Conservation (phyloP, 495 filamentous ascomycete genomes). For the Lentithecium fluviatile region DNA sequence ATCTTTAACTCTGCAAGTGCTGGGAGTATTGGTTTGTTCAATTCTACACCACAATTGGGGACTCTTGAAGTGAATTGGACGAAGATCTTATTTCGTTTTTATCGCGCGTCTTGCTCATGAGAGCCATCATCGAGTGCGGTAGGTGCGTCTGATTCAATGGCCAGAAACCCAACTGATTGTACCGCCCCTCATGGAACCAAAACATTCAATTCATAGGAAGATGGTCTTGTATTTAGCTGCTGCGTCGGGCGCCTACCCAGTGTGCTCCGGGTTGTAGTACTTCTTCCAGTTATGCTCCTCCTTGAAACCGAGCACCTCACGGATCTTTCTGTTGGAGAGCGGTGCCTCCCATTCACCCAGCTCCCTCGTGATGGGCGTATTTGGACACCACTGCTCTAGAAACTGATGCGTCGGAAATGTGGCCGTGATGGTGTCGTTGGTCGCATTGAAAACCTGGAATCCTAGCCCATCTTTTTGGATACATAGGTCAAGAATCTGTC, state of each 20-base stretch:
- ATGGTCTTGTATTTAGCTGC: no score
- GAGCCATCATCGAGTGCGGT: no score
- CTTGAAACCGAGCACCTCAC: slow-evolving; percentile 56
- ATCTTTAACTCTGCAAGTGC: not conserved
- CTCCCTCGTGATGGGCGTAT: slow-evolving; percentile 50
- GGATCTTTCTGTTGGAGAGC: slow-evolving; percentile 58
- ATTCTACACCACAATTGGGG: no score
- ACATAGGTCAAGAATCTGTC: slow-evolving; percentile 55
- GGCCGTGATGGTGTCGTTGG: slow-evolving; percentile 58
- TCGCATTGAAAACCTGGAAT: slow-evolving; percentile 63
- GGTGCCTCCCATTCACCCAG: slow-evolving; percentile 58
- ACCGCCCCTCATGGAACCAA: no score
- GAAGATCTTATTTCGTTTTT: no score
- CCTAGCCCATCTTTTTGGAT: slow-evolving; percentile 44
- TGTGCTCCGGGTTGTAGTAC: slow-evolving; percentile 39
- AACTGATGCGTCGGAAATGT: slow-evolving; percentile 50
- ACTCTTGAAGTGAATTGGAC: no score
- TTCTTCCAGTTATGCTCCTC: slow-evolving; percentile 57
- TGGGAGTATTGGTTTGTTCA: no score
- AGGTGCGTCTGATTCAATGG: no score
- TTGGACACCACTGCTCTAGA: slow-evolving; percentile 49
- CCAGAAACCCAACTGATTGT: no score
- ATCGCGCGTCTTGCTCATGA: no score
- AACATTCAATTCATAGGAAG: no score
- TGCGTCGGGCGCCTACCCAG: no score